Conservation (phyloP, 225 moss, liverwort and hornwort species). For the Polytrichum commune region DNA sequence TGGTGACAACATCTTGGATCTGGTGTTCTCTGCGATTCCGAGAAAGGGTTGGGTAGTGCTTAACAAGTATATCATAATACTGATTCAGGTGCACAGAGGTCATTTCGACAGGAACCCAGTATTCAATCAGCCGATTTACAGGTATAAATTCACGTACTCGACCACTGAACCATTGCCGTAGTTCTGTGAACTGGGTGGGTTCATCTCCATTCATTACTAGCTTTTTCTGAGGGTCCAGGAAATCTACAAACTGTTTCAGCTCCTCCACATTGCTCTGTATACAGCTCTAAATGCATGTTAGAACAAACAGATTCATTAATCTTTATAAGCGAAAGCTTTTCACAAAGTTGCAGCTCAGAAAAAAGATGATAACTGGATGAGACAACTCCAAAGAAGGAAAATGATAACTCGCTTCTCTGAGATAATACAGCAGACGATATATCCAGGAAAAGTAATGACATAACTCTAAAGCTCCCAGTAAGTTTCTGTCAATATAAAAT, state of each 20-base stretch:
- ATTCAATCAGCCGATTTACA: conserved; percentile 44
- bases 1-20: conserved; percentile 55
- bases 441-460: too few species aligned
- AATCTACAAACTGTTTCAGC: conserved; percentile 41
- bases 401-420: too few species aligned
- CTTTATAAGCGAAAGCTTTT: too few species aligned
- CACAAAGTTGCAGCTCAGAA: too few species aligned
- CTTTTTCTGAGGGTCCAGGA: conserved; percentile 45
- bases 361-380: too few species aligned
- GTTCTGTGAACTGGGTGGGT: conserved; percentile 34
- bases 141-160: conserved; percentile 52
- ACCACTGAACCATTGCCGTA: conserved; percentile 36
- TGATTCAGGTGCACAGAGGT: conserved; percentile 45
- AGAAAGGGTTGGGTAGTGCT: conserved; percentile 52
- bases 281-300: neutral
- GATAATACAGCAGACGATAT: too few species aligned
- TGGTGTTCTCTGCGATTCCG: conserved; percentile 44
- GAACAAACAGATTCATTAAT: too few species aligned
- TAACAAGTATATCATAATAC: conserved; percentile 53
- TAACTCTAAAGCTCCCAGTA: too few species aligned
- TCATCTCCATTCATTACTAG: conserved; percentile 39
- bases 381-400: too few species aligned
- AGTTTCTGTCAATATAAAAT: too few species aligned
- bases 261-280: conserved; percentile 56
- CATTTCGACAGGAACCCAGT: conserved; percentile 72